Evolutionary conservation across 2,329 filamentous ascomycete genomes (phyloP), one percentile per base, ranked within the genome.

Genomic region (Nemania abortiva): DNA sequence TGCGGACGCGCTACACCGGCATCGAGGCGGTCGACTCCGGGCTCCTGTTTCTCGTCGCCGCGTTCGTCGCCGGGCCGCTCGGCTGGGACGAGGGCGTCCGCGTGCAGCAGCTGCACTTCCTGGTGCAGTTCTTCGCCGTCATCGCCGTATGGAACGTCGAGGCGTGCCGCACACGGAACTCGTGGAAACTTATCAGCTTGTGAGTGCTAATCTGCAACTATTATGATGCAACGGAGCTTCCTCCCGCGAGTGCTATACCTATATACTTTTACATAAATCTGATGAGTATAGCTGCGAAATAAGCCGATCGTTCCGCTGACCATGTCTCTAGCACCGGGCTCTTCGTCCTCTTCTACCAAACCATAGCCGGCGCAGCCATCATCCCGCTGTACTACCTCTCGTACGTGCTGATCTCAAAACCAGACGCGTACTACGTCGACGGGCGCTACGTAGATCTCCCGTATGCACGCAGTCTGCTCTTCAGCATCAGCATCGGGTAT

Each of bases 81-180:
- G 65, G 67, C 20, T 77, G 72, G 72, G 77, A 77, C 55, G 60
- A 53, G 50, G 73, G 74, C 39, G 72, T 74, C 1, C 71, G 69
- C 20, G 54, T 72, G 18, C 75, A 77, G 67, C 77, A 78, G 70
- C 37, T 69, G n/a, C 74, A 77, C 58, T 77, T 78, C 68, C 63
- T 77, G 7, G 58, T 74, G 52, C 70, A 74, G 59, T 77, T 75
- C 67, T 75, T 76, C 42, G 70, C 72, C 27, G 64, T 77, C 50
- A 65, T 77, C 45, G 71, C 68, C 47, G 69, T 77, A 22, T 77
- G 73, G 74, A 70, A 67, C 10, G 68, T 76, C 22, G 77, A 78
- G 72, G 73, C 74, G 4, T 72, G 66, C 11, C 74, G 77, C 1
- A 22, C 27, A 10, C 59, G 74, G 42, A 74, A 76, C 54, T 53